Percentiles rank a stretch among this genome's conserved stretches.
phyloP scores from a whole-genome alignment of 345 rosid species.

The Physaria fendleri region DNA sequence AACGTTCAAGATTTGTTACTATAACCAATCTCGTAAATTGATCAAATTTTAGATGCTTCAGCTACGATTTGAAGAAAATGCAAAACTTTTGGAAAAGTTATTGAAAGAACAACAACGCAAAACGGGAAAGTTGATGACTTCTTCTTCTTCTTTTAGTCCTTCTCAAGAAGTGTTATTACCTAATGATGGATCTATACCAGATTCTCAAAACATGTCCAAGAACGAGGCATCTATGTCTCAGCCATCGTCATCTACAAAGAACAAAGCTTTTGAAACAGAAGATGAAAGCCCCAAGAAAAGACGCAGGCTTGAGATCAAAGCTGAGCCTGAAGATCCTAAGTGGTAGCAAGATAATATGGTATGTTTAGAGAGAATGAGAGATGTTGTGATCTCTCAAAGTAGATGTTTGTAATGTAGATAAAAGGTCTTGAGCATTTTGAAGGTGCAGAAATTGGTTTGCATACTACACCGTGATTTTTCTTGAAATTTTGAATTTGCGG shows the following conservation, averaged over 20 bases:
- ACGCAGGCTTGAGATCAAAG: conserved; percentile 29
- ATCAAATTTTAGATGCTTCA: conserved; percentile 52
- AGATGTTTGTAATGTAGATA: conserved; percentile 24
- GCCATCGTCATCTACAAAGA: conserved; percentile 28
- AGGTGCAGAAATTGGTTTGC: no score
- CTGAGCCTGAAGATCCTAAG: conserved; percentile 32
- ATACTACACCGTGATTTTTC: no score
- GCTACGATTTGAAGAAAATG: conserved; percentile 85
- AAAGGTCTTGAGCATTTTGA: no score
- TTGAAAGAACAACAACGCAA: conserved; percentile 78
- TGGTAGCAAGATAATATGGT: conserved; percentile 24
- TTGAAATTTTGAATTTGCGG: no score
- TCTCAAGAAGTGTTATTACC: conserved; percentile 34
- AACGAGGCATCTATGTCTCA: conserved; percentile 27
- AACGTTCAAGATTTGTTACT: background rate
- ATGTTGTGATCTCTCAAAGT: conserved; percentile 4
- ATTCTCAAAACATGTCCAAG: conserved; percentile 33
- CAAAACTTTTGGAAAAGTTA: conserved; percentile 70
- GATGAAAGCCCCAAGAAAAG: conserved; percentile 38
- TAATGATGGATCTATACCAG: conserved; percentile 28
- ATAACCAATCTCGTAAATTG: background rate
- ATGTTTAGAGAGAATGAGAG: background rate
- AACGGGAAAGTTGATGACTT: conserved; percentile 44
- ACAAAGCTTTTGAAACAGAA: conserved; percentile 26
- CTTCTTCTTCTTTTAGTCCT: no score